Evolutionary conservation across 768 basidiomycete species (phyloP), one percentile per base, ranked within the genome.

Genomic region (Paxillus involutus): DNA sequence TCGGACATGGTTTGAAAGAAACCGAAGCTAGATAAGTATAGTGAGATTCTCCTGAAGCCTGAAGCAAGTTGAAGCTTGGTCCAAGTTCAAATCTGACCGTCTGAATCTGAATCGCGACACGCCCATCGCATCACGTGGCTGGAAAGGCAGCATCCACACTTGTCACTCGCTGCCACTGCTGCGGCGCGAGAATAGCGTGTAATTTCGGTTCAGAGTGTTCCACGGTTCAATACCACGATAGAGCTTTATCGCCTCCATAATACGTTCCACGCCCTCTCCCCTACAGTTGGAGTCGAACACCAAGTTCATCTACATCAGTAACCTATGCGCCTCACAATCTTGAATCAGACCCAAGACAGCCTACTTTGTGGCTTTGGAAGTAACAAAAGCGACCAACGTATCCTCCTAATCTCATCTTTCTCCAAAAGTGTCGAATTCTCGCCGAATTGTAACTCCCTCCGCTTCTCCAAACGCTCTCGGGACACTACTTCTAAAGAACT

Each of bases 341-440:
- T 70, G 36, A 77, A 77, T 52, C 72, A 72, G 37, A 77, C 76
- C 7, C 52, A 47, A 2, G 68, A 70, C 14, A 44, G 19, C 32
- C 26, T 77, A 29, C 32, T 61, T 3, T 71, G 61, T 50, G 55
- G 36, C 30, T 59, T 61, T 43, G 57, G 53, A 17, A 12, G 47
- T 13, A 43, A 21, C 7, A 29, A 21, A 4, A 24, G 36, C 9
- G 10, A 59, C 26, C 35, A 47, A 13, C 26, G 47, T 17, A 30
- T 61, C 36, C 42, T 70, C 12, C 47, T 65, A 13, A 51, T 69
- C 0, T 62, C 61, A 0, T 63, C 66, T 2, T 58, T 61, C 51
- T 69, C 68, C 21, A 46, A 65, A 26, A 65, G 59, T 6, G 45
- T 36, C 33, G 51, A 53, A 39, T 63, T 68, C 32, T 57, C 65